Base-by-base conservation (phyloP, 2,329 filamentous ascomycete genomes). In the Trichoderma citrinoviride region DNA sequence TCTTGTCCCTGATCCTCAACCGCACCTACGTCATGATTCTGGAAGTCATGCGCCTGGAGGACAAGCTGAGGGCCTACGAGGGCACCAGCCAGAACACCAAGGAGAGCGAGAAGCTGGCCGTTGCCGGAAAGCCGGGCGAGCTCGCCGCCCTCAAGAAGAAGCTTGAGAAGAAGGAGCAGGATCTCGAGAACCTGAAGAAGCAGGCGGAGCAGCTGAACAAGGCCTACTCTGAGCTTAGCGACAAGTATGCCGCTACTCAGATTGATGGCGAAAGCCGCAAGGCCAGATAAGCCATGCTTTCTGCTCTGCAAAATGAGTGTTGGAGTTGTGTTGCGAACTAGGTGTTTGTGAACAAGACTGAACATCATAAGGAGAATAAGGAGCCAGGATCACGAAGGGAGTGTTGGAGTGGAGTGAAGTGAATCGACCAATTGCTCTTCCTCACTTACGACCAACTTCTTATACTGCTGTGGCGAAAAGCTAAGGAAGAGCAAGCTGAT, bases 1-100 rank as follows among this genome's bases (percentile, higher is more conserved):
- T 99, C 87, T 90, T 99, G 68, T 98, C 94, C 61, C 85, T 99
- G 69, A 99, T 99, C 80, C 91, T 96, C 77, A 98, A 99, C 88
- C 94, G 95, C 76, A 99, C 95, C 75, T 99, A 98, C 83, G 91
- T 90, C 75, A 94, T 98, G 91, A 97, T 97, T 74, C 86, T 97
- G 70, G 93, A 97, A 72, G 87, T 91, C 58, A 90, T 97, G 74
- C 83, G 92, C 68, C 90, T 99, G 61, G 94, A 99, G 83, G 92
- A 97, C 80, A 91, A 92, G 81, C 81, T 97, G 76, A 93, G 92
- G 85, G 81, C 86, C 69, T 89, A 91, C 77, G 92, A 96, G 83
- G 74, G 82, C 43, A 77, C 73, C 66, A 77, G 82, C 71, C 77
- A 79, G 72, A 79, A 82, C 74, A 78, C 81, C 68, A 91, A 92